Conservation (phyloP, 495 filamentous ascomycete genomes). For the Cercophora sp. region DNA sequence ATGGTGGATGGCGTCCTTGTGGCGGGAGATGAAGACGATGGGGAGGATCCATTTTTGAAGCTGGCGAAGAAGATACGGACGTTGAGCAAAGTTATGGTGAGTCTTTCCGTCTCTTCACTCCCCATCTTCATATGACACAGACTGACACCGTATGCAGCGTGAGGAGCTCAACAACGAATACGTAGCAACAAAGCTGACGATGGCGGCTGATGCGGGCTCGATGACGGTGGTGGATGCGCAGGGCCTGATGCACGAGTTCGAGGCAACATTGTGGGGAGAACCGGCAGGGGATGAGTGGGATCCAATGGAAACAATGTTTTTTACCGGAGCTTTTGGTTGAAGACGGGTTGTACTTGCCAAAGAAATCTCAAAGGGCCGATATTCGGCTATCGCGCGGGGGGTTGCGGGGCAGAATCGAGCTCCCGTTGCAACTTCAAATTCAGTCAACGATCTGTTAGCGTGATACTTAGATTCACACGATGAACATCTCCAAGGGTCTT, state of each 20-base stretch:
- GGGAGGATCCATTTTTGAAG: slow-evolving; percentile 14
- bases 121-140: neutral
- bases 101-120: neutral
- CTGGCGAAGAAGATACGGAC: slow-evolving; percentile 16
- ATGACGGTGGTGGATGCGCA: slow-evolving; percentile 19
- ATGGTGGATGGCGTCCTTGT: neutral
- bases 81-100: slow-evolving; percentile 9
- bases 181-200: slow-evolving; percentile 1
- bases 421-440: too few relatives aligned
- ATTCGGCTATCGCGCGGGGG: neutral
- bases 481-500: neutral
- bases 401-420: neutral
- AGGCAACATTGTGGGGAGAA: slow-evolving; percentile 18
- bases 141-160: neutral
- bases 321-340: slow-evolving; percentile 38
- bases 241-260: slow-evolving; percentile 19
- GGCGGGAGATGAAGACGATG: slow-evolving; percentile 1
- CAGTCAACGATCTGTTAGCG: too few relatives aligned
- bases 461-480: too few relatives aligned
- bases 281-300: slow-evolving; percentile 3
- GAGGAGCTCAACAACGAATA: slow-evolving; percentile 14
- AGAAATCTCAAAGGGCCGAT: too few relatives aligned
- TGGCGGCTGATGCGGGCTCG: slow-evolving; percentile 6
- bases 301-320: slow-evolving; percentile 61
- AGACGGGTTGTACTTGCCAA: too few relatives aligned